A percentile compares a stretch with the other conserved stretches of the same genome.
These are phyloP conservation scores for Neobulgaria alba DNA, from an alignment of 2,329 filamentous ascomycete genomes.

Conservation along the genomic window DNA sequence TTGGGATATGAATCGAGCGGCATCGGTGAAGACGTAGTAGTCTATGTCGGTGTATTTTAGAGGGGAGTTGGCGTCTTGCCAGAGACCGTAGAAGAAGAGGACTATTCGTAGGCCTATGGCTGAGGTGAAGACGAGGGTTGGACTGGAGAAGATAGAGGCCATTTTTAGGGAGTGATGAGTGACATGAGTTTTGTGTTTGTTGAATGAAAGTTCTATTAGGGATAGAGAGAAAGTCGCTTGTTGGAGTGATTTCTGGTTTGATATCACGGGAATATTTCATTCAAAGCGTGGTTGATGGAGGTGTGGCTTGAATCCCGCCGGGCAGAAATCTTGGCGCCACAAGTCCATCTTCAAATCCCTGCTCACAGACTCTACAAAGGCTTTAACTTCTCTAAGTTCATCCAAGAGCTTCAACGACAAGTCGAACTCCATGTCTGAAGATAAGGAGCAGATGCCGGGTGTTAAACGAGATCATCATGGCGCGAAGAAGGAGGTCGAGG, in stretches of 20 bases:
- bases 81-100: constrained; percentile 80
- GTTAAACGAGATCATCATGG: not conserved
- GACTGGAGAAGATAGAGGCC: constrained; percentile 24
- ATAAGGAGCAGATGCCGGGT: not conserved
- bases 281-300: not conserved
- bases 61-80: constrained; percentile 85
- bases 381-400: too few relatives aligned
- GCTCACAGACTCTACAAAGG: too few relatives aligned
- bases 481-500: constrained; percentile 18
- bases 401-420: too few relatives aligned
- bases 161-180: constrained; percentile 6
- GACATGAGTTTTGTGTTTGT: not conserved
- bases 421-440: too few relatives aligned
- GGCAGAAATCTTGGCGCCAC: too few relatives aligned
- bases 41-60: constrained; percentile 99
- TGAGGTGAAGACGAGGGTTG: constrained; percentile 44
- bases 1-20: constrained; percentile 64
- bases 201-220: too few relatives aligned
- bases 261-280: not conserved
- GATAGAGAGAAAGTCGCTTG: too few relatives aligned
- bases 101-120: constrained; percentile 57
- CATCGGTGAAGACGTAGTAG: constrained; percentile 97
- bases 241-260: too few relatives aligned
- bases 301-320: not conserved
- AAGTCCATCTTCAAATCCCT: not conserved